Conservation (phyloP, 768 basidiomycete species). For the Favolaschia claudopus region DNA sequence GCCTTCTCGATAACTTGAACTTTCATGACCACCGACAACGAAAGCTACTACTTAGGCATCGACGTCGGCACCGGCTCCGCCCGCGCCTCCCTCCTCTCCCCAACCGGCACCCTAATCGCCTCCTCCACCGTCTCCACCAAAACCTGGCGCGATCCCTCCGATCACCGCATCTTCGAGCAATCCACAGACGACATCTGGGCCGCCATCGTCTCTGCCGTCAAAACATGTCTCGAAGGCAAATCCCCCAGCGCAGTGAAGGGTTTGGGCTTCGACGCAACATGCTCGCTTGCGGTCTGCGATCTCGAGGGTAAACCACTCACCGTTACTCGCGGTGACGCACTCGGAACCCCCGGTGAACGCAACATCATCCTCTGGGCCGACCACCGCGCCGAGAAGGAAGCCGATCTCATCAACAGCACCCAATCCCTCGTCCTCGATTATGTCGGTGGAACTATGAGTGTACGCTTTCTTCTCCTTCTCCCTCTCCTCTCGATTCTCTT, state of each 20-base stretch:
- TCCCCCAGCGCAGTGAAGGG: conserved; percentile 76
- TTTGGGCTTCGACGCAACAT: conserved; percentile 95
- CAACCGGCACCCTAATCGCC: conserved; percentile 73
- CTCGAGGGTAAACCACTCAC: conserved; percentile 74
- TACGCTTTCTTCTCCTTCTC: conserved; percentile 43
- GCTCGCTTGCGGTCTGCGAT: conserved; percentile 90
- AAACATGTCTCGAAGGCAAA: conserved; percentile 66
- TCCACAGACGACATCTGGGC: conserved; percentile 90
- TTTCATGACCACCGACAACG: conserved; percentile 40
- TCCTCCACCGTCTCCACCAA: conserved; percentile 83
- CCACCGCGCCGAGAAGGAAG: conserved; percentile 93
- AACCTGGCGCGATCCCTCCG: conserved; percentile 84
- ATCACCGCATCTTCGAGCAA: conserved; percentile 97
- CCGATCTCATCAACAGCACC: conserved; percentile 86
- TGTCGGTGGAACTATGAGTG: conserved; percentile 96
- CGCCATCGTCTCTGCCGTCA: conserved; percentile 67
- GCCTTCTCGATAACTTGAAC: neutral
- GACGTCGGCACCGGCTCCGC: conserved; percentile 96
- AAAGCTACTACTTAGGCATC: conserved; percentile 72
- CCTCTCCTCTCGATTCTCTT: conserved; percentile 11
- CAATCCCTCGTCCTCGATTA: conserved; percentile 89
- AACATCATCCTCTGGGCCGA: conserved; percentile 98
- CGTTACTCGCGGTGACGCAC: conserved; percentile 71
- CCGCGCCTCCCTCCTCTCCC: conserved; percentile 81
- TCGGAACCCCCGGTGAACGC: conserved; percentile 74